Evolutionary conservation across 108 stramenopile genomes (phyloP), one percentile per base, ranked within the genome.

Genomic region (Asterionellopsis glacialis): DNA sequence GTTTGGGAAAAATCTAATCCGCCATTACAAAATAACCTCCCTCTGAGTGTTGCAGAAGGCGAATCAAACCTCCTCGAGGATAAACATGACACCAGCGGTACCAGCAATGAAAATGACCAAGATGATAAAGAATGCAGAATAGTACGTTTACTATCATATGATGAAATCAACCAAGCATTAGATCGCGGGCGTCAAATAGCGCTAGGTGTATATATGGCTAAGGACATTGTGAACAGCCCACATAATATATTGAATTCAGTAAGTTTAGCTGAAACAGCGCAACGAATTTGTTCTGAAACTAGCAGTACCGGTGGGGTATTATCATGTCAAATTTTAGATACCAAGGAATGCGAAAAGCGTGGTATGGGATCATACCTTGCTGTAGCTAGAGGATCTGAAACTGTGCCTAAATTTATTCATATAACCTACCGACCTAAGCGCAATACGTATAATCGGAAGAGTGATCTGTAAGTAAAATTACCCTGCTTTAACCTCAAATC

Each of bases 401-500:
- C 72, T 23, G 81, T 81, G 13, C 81, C 83, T 15, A 61, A 80
- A 53, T 84, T 88, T 57, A 77, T 88, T 49, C 86, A 88, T 64
- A 49, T 88, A 18, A 67, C 63, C 28, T 85, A 88, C 65, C 66
- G 45, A 11, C 43, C 65, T 45, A 28, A 60, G 18, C 61, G 63
- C 41, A 33, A 65, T 39, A 74, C 77, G 44, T 24, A 53, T 25
- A 0, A n/a, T 13, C 19, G 24, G 5, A 53, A 24, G 15, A 24
- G 52, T 25, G 15, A 33, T 33, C 24, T 53, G 52, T 53, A 24
- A 24, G 52, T 15, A 53, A 53, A n/a, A n/a, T n/a, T n/a, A n/a
- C n/a, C n/a, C n/a, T n/a, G n/a, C n/a, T n/a, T n/a, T n/a, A n/a
- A n/a, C n/a, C n/a, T n/a, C n/a, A n/a, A n/a, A n/a, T n/a, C n/a